A percentile compares a stretch with the other conserved stretches of the same genome.
Conservation (phyloP, 164 flowering plant genomes). For the Euptelea pleiosperma region DNA sequence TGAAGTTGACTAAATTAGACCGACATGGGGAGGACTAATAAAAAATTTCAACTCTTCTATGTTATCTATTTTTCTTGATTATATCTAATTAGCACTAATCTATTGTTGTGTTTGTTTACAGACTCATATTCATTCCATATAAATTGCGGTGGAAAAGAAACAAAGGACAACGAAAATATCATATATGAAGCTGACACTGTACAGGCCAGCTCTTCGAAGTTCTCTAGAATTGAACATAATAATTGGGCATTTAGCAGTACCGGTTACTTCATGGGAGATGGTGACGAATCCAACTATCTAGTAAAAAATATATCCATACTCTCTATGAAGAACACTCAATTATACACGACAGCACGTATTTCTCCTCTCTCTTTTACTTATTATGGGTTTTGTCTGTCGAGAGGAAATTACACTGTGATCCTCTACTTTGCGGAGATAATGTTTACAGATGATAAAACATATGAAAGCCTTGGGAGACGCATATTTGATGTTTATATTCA, state of each 20-base stretch:
- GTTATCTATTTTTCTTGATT: no score
- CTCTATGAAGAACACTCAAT: conserved; percentile 26
- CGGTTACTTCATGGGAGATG: conserved; percentile 65
- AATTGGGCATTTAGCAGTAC: conserved; percentile 74
- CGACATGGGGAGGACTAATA: no score
- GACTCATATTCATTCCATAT: conserved; percentile 48
- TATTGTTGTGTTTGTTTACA: no score
- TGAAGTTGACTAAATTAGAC: no score
- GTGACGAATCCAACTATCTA: conserved; percentile 21
- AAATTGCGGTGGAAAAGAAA: conserved; percentile 68
- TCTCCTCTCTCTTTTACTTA: conserved; percentile 60
- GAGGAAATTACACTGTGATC: conserved; percentile 49
- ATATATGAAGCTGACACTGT: conserved; percentile 47
- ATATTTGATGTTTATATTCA: conserved; percentile 64
- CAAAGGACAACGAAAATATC: conserved; percentile 19
- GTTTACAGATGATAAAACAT: conserved; percentile 45
- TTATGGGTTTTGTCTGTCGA: conserved; percentile 45
- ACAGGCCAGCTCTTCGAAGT: conserved; percentile 51
- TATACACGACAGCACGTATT: conserved; percentile 53
- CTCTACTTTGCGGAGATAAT: conserved; percentile 71
- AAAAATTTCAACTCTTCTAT: no score
- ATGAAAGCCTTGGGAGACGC: conserved; percentile 58
- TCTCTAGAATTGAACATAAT: conserved; percentile 10
- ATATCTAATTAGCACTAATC: no score
- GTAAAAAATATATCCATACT: conserved; percentile 11